phyloP scores from a whole-genome alignment of 192 early-diverging fungal species.

The Dissophora globulifera region DNA sequence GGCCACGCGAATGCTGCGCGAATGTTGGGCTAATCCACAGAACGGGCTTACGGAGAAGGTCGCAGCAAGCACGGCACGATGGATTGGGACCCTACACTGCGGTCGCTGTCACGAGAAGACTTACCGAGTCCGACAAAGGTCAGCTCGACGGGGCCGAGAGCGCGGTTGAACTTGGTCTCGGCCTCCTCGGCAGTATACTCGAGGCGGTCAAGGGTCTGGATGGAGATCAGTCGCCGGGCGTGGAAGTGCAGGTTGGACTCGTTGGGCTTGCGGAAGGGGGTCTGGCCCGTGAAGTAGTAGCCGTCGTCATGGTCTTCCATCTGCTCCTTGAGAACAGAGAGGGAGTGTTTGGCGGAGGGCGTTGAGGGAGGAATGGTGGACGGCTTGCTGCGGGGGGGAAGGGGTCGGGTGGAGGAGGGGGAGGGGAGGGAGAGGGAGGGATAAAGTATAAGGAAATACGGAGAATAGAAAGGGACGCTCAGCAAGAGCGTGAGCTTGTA shows the following conservation, averaged over 20 bases:
- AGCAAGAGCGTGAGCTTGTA: too few species aligned
- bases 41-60: too few species aligned
- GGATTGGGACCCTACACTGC: too few species aligned
- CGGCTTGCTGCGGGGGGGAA: not conserved
- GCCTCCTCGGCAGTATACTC: constrained; percentile 53
- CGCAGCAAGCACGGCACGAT: too few species aligned
- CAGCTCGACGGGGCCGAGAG: constrained; percentile 42
- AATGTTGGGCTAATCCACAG: too few species aligned
- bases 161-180: constrained; percentile 52
- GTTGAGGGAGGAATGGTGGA: constrained; percentile 6
- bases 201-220: constrained; percentile 45
- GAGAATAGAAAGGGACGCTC: too few species aligned
- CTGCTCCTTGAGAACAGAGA: constrained; percentile 45
- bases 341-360: constrained; percentile 19
- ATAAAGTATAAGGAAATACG: not conserved
- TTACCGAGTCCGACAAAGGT: constrained; percentile 56
- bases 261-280: constrained; percentile 49
- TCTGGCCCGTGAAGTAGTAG: constrained; percentile 51
- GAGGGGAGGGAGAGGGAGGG: not conserved
- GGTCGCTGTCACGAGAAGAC: too few species aligned
- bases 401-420: not conserved
- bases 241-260: constrained; percentile 34
- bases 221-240: constrained; percentile 45
- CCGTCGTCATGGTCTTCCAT: constrained; percentile 37
- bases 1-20: too few species aligned